Evolutionary conservation across 306 rosid species (phyloP), one percentile per base, ranked within the genome.

Genomic region (Malus sylvestris): DNA sequence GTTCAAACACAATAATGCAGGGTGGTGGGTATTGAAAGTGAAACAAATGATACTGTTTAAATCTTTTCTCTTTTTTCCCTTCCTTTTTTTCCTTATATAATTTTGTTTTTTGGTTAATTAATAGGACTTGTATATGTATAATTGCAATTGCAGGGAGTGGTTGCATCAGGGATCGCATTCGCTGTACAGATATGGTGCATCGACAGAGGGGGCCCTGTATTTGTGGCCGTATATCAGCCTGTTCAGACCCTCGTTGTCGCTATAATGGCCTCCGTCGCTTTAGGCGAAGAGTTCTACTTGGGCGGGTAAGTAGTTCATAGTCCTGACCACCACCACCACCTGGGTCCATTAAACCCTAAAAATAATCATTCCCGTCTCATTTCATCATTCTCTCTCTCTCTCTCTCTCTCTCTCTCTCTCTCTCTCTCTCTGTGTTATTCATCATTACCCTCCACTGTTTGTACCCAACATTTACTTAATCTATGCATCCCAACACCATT

Each of bases 171-270:
- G 80, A 83, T 95, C 20, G 99, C 99, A 23, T 95, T 95, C 86
- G 99, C 99, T 64, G 97, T 95, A 67, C 99, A 95, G 85, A 95
- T 90, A 84, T 95, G 99, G 99, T 95, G 99, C 97, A 92, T 95
- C 19, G 97, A 95, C 88, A 95, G 96, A 83, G 99, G 99, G 25
- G 99, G 99, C 81, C 99, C 99, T 44, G 99, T 95, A 40, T 95
- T 95, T 46, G 99, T 95, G 4, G 99, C 99, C 0, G 99, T 95
- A 52, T 95, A 95, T 87, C 99, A 95, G 62, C 99, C 99, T 74
- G 97, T 95, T 87, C 99, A 95, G 82, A 95, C 99, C 76, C 97
- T 95, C 25, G 96, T 85, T 58, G 99, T 95, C 72, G 99, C 99
- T 78, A 79, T 95, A 27, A 90, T 95, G 99, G 96, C 99, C 82